Base-by-base conservation (phyloP, 2,329 filamentous ascomycete species). In the Cladophialophora carrionii region DNA sequence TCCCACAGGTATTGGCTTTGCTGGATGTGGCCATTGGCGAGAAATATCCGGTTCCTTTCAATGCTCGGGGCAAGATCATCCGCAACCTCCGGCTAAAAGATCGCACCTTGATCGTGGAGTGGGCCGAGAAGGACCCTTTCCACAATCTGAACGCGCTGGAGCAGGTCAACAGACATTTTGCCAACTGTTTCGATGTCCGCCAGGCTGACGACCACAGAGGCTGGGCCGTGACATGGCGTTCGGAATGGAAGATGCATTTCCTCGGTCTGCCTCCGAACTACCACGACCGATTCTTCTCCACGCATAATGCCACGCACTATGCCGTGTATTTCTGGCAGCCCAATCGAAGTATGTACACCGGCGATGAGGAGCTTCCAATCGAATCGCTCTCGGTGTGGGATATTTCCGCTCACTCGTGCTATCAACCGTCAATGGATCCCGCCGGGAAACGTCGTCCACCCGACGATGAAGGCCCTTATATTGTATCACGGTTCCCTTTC, bases 281-380 rank as follows among this genome's bases (percentile, higher is more conserved):
- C n/a, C 76, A 79, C 46, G 84, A 87, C 72, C 82, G 85, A n/a
- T 87, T 88, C 78, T 87, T 85, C 74, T 88, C 85, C 9, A 76
- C 83, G 0, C 87, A 89, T 72, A 87, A 79, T 55, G 72, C 78
- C 14, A 84, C 79, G 0, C 85, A 88, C 72, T 88, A 88, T 74
- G 84, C 80, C 46, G 77, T 87, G 14, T 88, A 88, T 73, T 78
- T 84, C 31, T 88, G 85, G 85, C 84, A 87, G 70, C 82, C 84
- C 1, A 84, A 83, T 68, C 81, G 82, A 53, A 83, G 82, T 52
- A 77, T 83, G 43, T 85, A 83, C 77, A 80, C 78, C 0, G 77
- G 78, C 2, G 81, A 81, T 41, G 83, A 86, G 58, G 83, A 85
- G 70, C 80, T 82, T 12, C 85, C 85, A 0, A 80, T 85, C 17